A percentile compares a stretch with the other conserved stretches of the same genome.
Evolutionary conservation across 2,329 filamentous ascomycete species (phyloP).

Genomic region (Apiospora marii): DNA sequence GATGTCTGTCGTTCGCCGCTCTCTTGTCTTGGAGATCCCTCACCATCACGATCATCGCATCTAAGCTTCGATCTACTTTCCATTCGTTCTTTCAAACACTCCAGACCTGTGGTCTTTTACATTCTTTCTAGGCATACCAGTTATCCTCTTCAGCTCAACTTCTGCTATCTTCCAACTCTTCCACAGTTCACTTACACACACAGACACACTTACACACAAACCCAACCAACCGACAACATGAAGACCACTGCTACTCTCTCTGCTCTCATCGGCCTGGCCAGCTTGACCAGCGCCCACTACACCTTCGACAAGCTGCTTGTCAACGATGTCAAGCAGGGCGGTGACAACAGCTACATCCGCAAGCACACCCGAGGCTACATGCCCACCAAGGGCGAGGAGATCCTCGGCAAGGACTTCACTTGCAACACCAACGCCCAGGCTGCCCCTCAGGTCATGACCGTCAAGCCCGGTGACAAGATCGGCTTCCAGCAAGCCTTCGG

Average conservation of each 20-base stretch:
- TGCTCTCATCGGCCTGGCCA: slow-evolving; percentile 24
- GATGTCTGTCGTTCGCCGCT: slow-evolving; percentile 1
- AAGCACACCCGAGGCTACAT: slow-evolving; percentile 41
- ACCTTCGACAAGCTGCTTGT: slow-evolving; percentile 35
- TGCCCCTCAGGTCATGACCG: slow-evolving; percentile 37
- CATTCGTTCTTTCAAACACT: slow-evolving; percentile 18
- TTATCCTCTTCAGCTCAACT: not conserved
- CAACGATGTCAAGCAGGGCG: slow-evolving; percentile 33
- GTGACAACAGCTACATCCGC: slow-evolving; percentile 36
- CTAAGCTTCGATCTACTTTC: slow-evolving; percentile 21
- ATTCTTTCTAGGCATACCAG: slow-evolving; percentile 15
- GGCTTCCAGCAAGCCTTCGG: slow-evolving; percentile 39
- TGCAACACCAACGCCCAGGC: slow-evolving; percentile 38
- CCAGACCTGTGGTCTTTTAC: slow-evolving; percentile 24
- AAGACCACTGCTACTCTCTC: slow-evolving; percentile 22
- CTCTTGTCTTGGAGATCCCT: not conserved
- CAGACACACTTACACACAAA: too few relatives aligned
- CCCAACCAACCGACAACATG: slow-evolving; percentile 5
- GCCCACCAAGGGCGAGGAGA: slow-evolving; percentile 32
- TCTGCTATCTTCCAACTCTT: slow-evolving; percentile 1
- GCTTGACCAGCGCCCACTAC: slow-evolving; percentile 33
- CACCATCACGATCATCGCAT: slow-evolving; percentile 23
- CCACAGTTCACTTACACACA: slow-evolving; percentile 4
- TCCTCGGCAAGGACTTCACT: slow-evolving; percentile 40
- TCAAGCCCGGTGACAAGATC: slow-evolving; percentile 41